phyloP scores from a whole-genome alignment of 2,329 filamentous ascomycete species.

The Cladosporium austrohemisphaericum region DNA sequence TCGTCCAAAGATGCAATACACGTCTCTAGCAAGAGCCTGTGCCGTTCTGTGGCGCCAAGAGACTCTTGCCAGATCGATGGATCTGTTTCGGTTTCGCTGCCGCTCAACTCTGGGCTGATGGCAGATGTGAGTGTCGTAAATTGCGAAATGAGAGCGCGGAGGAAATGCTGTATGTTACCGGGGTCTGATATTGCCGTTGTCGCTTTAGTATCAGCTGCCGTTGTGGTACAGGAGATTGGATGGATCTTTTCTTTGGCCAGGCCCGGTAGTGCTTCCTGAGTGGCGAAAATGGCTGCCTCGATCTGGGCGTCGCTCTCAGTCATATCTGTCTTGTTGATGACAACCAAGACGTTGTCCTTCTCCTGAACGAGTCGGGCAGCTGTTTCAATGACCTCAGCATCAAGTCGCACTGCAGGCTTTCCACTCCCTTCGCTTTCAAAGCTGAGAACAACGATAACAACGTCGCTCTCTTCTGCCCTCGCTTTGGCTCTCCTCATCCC shows the following conservation, averaged over 20 bases:
- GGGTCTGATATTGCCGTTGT: slow-evolving; percentile 56
- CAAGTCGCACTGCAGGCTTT: slow-evolving; percentile 29
- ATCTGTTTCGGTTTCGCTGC: slow-evolving; percentile 42
- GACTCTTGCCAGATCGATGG: slow-evolving; percentile 73
- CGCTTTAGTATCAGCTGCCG: slow-evolving; percentile 13
- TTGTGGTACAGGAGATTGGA: slow-evolving; percentile 65
- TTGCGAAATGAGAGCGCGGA: slow-evolving; percentile 60
- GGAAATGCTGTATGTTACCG: slow-evolving; percentile 66
- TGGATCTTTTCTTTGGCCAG: slow-evolving; percentile 49
- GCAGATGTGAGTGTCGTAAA: slow-evolving; percentile 67
- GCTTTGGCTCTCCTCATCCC: slow-evolving; percentile 83
- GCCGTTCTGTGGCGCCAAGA: slow-evolving; percentile 84
- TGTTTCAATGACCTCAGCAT: slow-evolving; percentile 56
- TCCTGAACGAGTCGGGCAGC: slow-evolving; percentile 47
- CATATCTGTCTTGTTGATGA: slow-evolving; percentile 60
- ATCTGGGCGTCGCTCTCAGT: slow-evolving; percentile 34
- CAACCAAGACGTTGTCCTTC: slow-evolving; percentile 54
- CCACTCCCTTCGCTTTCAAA: slow-evolving; percentile 53
- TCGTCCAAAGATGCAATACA: slow-evolving; percentile 69
- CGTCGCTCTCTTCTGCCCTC: slow-evolving; percentile 76
- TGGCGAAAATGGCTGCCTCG: slow-evolving; percentile 21
- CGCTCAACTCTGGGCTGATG: slow-evolving; percentile 30
- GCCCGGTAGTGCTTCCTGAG: slow-evolving; percentile 41
- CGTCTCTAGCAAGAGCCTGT: slow-evolving; percentile 72
- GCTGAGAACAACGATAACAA: slow-evolving; percentile 77